Evolutionary conservation across 2,329 filamentous ascomycete species (phyloP), one percentile per base, ranked within the genome.

Genomic region (Fusarium hostae): DNA sequence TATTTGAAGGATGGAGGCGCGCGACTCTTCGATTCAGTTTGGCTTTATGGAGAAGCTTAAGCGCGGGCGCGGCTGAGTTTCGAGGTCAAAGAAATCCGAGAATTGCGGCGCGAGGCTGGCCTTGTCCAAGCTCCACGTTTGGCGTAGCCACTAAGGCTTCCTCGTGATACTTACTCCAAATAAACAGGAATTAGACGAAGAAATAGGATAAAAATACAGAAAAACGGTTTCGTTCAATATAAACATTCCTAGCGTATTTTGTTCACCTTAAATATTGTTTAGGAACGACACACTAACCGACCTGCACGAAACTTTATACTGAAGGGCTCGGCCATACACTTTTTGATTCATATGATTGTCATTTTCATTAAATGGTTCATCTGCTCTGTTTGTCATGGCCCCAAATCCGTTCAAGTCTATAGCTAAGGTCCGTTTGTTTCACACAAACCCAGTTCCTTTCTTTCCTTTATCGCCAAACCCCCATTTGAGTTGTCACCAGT

Each of bases 361-460:
- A 70, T 73, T 76, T 75, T 68, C 74, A 76, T 76, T 76, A 76
- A 73, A 75, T 76, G 61, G 48, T 64, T 74, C 66, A 64, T 75
- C 70, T 64, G 55, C 57, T 66, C 70, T 59, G 43, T 59, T 63
- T 54, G 50, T 61, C 70, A 58, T 64, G 51, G 58, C 65, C 68
- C 66, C 65, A 61, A 66, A 59, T 72, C 66, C 59, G 68, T 68
- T 70, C 63, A 73, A 71, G 70, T 76, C 74, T 76, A 76, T 71
- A 73, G 52, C 64, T 56, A 59, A 56, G 59, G 37, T 60, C 34
- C 52, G 43, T 67, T 67, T 51, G 48, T 57, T 56, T 63, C 56
- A 54, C 59, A 68, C 66, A 39, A 63, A 54, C 70, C 41, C 37
- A 18, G 20, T 57, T 48, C 22, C 37, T 43, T 47, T 24, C 22